A percentile compares a stretch with the other conserved stretches of the same genome.
Evolutionary conservation across 169 alveolate species (phyloP).

Genomic region (Cryptosporidium ryanae): DNA sequence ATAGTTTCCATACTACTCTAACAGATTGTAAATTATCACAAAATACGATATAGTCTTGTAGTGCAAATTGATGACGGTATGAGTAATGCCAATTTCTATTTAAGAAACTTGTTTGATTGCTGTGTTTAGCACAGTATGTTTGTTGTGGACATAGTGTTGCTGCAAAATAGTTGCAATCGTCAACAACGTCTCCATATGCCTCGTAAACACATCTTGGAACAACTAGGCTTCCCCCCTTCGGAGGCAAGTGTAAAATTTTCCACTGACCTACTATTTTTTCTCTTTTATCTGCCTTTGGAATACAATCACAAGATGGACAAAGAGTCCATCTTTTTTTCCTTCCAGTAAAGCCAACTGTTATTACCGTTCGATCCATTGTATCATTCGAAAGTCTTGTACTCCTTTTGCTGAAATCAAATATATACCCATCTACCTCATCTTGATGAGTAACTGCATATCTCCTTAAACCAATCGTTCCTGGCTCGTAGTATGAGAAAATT

Average conservation of each 20-base stretch:
- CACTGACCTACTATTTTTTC: slow-evolving; percentile 72
- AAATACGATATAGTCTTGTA: slow-evolving; percentile 65
- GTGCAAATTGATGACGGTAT: slow-evolving; percentile 70
- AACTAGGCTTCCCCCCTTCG: slow-evolving; percentile 66
- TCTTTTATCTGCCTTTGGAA: slow-evolving; percentile 72
- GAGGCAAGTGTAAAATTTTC: slow-evolving; percentile 66
- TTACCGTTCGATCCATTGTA: slow-evolving; percentile 70
- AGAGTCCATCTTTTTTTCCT: slow-evolving; percentile 73
- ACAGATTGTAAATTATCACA: slow-evolving; percentile 70
- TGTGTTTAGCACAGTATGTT: slow-evolving; percentile 72
- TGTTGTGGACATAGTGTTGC: slow-evolving; percentile 73
- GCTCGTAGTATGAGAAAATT: slow-evolving; percentile 52
- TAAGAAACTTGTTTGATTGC: slow-evolving; percentile 63
- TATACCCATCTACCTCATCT: slow-evolving; percentile 74
- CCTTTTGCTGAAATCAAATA: slow-evolving; percentile 65
- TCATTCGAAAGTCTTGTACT: slow-evolving; percentile 69
- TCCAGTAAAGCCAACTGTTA: slow-evolving; percentile 73
- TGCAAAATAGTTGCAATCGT: slow-evolving; percentile 73
- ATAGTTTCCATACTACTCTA: slow-evolving; percentile 67
- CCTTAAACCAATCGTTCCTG: slow-evolving; percentile 70
- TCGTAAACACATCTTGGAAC: slow-evolving; percentile 74
- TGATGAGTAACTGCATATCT: slow-evolving; percentile 74
- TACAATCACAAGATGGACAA: slow-evolving; percentile 74
- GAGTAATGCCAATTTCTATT: slow-evolving; percentile 74
- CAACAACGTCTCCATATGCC: slow-evolving; percentile 74